Evolutionary conservation across 2,329 filamentous ascomycete species (phyloP).

Genomic region (Talaromyces sp.): DNA sequence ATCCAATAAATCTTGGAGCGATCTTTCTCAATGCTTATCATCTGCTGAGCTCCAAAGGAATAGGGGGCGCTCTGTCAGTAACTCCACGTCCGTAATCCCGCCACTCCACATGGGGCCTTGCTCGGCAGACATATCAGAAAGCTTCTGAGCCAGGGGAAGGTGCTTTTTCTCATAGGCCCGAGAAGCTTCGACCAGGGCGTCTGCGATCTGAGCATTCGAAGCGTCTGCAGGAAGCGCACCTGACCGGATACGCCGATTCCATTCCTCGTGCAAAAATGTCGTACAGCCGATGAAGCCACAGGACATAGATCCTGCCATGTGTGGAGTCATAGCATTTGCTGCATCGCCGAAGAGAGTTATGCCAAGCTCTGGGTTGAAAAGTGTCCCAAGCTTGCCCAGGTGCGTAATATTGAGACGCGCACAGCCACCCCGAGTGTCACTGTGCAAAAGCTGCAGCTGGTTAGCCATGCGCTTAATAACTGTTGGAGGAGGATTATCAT

Average conservation of each 20-base stretch:
- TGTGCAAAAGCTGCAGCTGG: constrained; percentile 6
- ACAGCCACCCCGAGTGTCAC: constrained; percentile 8
- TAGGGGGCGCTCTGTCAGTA: neutral
- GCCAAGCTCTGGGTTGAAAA: constrained; percentile 8
- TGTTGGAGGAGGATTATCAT: neutral
- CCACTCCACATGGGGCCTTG: constrained; percentile 16
- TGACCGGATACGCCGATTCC: constrained; percentile 4
- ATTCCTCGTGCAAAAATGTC: constrained; percentile 12
- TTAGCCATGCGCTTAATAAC: neutral
- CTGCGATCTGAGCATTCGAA: constrained; percentile 3
- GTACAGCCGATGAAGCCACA: constrained; percentile 9
- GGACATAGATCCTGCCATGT: constrained; percentile 13
- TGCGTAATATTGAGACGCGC: constrained; percentile 9
- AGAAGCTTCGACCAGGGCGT: neutral
- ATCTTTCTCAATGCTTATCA: neutral
- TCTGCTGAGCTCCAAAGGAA: constrained; percentile 15
- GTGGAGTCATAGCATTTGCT: too few species aligned
- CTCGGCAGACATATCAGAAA: constrained; percentile 10
- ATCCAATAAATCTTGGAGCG: too few species aligned
- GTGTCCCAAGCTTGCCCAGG: constrained; percentile 5
- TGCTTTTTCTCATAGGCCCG: constrained; percentile 11
- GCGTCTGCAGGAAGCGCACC: neutral
- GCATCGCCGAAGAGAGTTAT: neutral
- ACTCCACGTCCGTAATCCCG: constrained; percentile 9
- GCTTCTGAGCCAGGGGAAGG: constrained; percentile 12